Base-by-base conservation (phyloP, 2,329 filamentous ascomycete species). In the Colletotrichum noveboracense region DNA sequence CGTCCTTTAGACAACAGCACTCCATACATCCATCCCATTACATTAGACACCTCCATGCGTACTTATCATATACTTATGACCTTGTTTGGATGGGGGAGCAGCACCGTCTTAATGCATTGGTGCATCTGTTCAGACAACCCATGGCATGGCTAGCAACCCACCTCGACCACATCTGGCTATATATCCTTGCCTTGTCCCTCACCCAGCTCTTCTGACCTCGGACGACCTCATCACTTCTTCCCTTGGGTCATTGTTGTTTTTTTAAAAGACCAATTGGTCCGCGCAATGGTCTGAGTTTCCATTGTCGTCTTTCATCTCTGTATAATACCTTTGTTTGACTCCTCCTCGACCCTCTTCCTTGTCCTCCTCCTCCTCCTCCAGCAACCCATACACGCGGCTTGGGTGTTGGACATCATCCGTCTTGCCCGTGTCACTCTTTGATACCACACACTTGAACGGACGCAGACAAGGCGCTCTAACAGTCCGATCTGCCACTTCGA, bases 111-210 rank as follows among this genome's bases (percentile, higher is more conserved):
- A 28, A 77, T 77, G 68, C 75, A 77, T 73, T 62, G 75, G 72
- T 68, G 64, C 75, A 75, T 77, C 75, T 77, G 71, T 74, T 69
- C 65, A 52, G 30, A 68, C 62, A 64, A 65, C 67, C 65, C 64
- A 69, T 69, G 61, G 70, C 73, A 64, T 60, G 70, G 30, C 71
- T 67, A 56, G 71, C 66, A 60, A 56, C 66, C 71, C 66, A 71
- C 71, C 55, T 21, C 43, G 43, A 58, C 58, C 66, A 67, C 68
- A 76, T 66, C 80, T 81, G 81, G 79, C 83, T 88, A 88, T 88
- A 88, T 89, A 88, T 88, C 85, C 83, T 83, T 84, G 83, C 82
- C 82, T 80, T 81, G 84, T 84, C 84, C 83, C 43, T 52, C 43
- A 10, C 43, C 83, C 83, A 81, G 81, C 78, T 80, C 80, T 81